Percentiles rank a stretch among this genome's conserved stretches.
phyloP scores from a whole-genome alignment of 2,329 filamentous ascomycete genomes.

The Endoconidiophora polonica region DNA sequence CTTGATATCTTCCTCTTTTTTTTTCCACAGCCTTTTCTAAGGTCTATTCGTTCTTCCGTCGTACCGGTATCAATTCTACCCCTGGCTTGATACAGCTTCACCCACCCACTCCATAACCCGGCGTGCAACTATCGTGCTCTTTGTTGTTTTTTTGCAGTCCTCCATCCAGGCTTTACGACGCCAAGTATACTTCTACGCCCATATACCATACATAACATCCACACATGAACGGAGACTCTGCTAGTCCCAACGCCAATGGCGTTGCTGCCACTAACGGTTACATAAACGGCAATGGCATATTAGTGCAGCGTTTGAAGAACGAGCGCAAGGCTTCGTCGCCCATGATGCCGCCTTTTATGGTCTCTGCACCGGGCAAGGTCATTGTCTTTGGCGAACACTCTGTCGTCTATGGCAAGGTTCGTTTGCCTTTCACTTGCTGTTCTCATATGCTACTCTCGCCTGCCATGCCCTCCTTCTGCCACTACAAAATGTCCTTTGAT shows the following conservation, averaged over 20 bases:
- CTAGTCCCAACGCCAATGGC: slow-evolving; percentile 6
- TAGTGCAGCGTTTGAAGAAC: slow-evolving; percentile 24
- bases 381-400: slow-evolving; percentile 97
- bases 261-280: slow-evolving; percentile 2
- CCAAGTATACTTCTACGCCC: neutral
- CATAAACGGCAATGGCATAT: slow-evolving; percentile 21
- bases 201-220: neutral
- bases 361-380: slow-evolving; percentile 93
- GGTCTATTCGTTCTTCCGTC: neutral
- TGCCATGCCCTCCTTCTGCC: neutral
- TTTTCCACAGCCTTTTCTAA: neutral
- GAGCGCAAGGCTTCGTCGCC: slow-evolving; percentile 43
- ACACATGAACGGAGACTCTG: slow-evolving; percentile 6
- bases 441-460: neutral
- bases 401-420: slow-evolving; percentile 88
- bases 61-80: slow-evolving; percentile 1
- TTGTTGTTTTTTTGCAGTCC: neutral
- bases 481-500: neutral
- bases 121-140: neutral
- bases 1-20: slow-evolving; percentile 2
- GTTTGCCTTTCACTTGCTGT: slow-evolving; percentile 13
- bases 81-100: neutral
- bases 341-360: slow-evolving; percentile 85
- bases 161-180: neutral
- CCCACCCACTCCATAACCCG: neutral